Base-by-base conservation (phyloP, 805 yeast species). In the Zygosaccharomyces lentus region DNA sequence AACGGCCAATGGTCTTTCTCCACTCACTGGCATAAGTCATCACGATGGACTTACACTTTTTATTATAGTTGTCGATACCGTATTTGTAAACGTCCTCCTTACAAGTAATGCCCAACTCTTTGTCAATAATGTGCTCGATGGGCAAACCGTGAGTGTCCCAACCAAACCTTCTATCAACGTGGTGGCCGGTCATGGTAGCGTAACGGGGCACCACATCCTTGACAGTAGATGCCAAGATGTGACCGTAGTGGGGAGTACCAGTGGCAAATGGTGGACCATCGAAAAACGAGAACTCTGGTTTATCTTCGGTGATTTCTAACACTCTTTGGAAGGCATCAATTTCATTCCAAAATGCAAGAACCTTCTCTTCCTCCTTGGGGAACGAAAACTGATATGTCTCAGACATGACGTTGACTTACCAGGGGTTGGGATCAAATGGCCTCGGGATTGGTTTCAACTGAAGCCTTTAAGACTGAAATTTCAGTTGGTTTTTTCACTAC, bases 111-210 rank as follows among this genome's bases (percentile, higher is more conserved):
- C 95, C 95, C 57, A 93, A 77, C 64, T 87, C 85, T 84, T 95
- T 93, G 86, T 93, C 99, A 60, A 93, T 93, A 69, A 91, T 96
- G 68, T 93, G 96, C 73, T 93, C 99, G 48, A 93, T 88, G 41
- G 99, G 99, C 54, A 93, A 80, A 47, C 99, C 99, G 68, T 93
- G 99, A 46, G 99, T 93, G 71, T 93, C 99, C 99, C 99, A 93
- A 52, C 99, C 99, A 55, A 93, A 93, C 61, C 98, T 80, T 72
- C 99, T 87, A 70, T 87, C 96, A 35, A 93, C 99, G 59, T 84
- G 87, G 68, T 80, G 84, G 16, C 99, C 99, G 58, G 86, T 91
- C 99, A 93, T 91, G 53, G 95, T 86, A 49, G 98, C 98, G 64
- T 88, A 93, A 65, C 99, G 80, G 46, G 99, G 99, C 46, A 93